Evolutionary conservation across 805 yeast genomes (phyloP).

Genomic region (Brettanomyces custersianus): DNA sequence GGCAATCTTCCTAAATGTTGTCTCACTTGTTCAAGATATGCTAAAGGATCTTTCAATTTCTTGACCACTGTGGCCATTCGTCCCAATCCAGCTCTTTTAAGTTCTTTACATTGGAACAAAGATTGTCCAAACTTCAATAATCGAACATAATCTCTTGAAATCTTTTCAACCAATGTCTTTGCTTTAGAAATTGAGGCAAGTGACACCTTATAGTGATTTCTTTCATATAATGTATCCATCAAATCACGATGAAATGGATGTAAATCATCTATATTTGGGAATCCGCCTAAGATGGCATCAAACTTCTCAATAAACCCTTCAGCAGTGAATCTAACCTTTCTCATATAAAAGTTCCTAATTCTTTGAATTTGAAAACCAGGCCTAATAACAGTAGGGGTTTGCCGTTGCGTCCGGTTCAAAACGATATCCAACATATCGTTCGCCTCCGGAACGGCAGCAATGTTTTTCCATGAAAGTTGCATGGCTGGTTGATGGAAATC

Average conservation of each 20-base stretch:
- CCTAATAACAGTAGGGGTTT: constrained; percentile 97
- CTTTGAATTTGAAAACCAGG: constrained; percentile 95
- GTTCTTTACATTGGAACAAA: constrained; percentile 95
- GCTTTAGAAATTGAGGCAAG: constrained; percentile 93
- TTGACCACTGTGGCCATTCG: constrained; percentile 98
- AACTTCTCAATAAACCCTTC: constrained; percentile 95
- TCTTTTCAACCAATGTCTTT: constrained; percentile 89
- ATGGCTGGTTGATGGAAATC: no score
- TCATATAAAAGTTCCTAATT: constrained; percentile 94
- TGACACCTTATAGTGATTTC: constrained; percentile 95
- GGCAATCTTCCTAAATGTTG: constrained; percentile 99
- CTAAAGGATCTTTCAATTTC: constrained; percentile 88
- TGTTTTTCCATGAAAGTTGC: constrained; percentile 99
- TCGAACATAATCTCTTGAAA: constrained; percentile 89
- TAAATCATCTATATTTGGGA: constrained; percentile 94
- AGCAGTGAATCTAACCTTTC: constrained; percentile 93
- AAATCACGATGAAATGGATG: constrained; percentile 98
- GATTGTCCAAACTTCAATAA: constrained; percentile 96
- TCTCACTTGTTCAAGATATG: constrained; percentile 94
- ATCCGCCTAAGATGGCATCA: constrained; percentile 73
- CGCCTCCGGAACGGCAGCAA: constrained; percentile 87
- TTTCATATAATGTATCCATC: constrained; percentile 95
- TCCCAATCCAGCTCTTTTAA: constrained; percentile 97
- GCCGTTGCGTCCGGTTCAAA: constrained; percentile 94
- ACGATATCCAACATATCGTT: constrained; percentile 94